Evolutionary conservation across 176 grass and related monocot genomes (phyloP), one percentile per base, ranked within the genome.

Genomic region (Neostapfia colusana): DNA sequence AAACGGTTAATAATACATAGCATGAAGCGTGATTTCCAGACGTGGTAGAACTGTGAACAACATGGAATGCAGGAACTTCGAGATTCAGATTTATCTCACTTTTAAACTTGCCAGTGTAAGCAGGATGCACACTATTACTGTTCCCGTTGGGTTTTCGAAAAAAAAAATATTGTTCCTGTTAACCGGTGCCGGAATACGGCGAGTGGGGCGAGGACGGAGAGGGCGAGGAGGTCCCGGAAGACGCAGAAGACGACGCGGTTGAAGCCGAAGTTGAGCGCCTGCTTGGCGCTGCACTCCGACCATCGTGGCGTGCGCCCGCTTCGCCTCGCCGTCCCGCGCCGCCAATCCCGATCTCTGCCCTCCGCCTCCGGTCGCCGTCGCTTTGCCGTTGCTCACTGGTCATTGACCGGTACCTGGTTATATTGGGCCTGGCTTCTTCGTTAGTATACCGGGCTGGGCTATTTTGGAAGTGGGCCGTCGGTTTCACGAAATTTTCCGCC

Each of bases 201-300:
- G 59, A 90, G 23, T 15, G 93, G 88, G 3, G 61, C 90, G 77
- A 97, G 90, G 16, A 93, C 73, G 83, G 77, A 79, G 79, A 97
- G 83, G 55, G 93, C 93, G 73, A 97, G 74, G 80, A 97, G 69
- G 76, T 97, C 93, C 70, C 93, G 93, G 63, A 80, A 90, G 77
- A 90, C 88, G 77, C 93, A 93, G 93, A 97, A 97, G 59, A 90
- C 77, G 58, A 97, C 83, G 54, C 87, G 88, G 83, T 93, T 97
- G 58, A 97, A 82, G 60, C 90, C 90, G 36, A 89, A 81, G 79
- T 93, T 93, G 60, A 97, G 93, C 51, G 90, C 88, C 42, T 84
- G 58, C 85, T 97, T 93, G 16, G 90, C 86, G n/a, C n/a, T 97
- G 93, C 43, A 80, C 72, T 20, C 73, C 59, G 26, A 89, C 86